Percentiles rank a stretch among this genome's conserved stretches.
These are phyloP conservation scores for Mortierella sp. DNA, from an alignment of 371 early-diverging fungal species.

Conservation along the genomic window DNA sequence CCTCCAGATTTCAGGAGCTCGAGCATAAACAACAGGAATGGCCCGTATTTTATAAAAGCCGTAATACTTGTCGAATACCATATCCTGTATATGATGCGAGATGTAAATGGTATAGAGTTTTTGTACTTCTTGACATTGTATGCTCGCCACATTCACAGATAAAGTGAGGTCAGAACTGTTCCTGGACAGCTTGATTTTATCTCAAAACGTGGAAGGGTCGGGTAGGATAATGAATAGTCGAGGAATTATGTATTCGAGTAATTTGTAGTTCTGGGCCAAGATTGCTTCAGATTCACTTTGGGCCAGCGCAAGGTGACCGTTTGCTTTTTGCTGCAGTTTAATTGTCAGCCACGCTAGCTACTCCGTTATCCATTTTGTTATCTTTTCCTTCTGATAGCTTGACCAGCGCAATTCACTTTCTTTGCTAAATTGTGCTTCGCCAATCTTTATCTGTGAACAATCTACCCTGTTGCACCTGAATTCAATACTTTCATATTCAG, in stretches of 20 bases:
- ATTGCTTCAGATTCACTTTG: conserved; percentile 25
- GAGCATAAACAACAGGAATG: conserved; percentile 24
- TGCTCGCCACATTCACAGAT: conserved; percentile 36
- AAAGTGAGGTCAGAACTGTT: conserved; percentile 26
- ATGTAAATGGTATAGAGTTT: conserved; percentile 19
- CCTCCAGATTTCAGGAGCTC: conserved; percentile 21
- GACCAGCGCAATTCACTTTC: too few species aligned
- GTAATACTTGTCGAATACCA: conserved; percentile 6
- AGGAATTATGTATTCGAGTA: conserved; percentile 20
- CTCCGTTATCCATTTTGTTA: too few species aligned
- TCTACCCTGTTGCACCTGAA: too few species aligned
- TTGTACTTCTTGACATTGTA: conserved; percentile 8
- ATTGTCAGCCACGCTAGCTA: too few species aligned
- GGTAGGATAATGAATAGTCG: conserved; percentile 26
- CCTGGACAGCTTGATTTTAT: conserved; percentile 3
- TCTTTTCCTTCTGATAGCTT: too few species aligned
- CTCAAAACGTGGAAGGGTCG: not conserved
- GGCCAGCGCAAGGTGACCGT: not conserved
- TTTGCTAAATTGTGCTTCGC: too few species aligned
- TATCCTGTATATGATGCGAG: conserved; percentile 25
- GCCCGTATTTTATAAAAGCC: conserved; percentile 26
- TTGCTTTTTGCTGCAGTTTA: too few species aligned
- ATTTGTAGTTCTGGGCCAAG: conserved; percentile 22
- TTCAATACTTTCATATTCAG: too few species aligned
- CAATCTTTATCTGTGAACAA: too few species aligned